Evolutionary conservation across 306 rosid genomes (phyloP), one percentile per base, ranked within the genome.

Genomic region (Trichosanthes truncata): DNA sequence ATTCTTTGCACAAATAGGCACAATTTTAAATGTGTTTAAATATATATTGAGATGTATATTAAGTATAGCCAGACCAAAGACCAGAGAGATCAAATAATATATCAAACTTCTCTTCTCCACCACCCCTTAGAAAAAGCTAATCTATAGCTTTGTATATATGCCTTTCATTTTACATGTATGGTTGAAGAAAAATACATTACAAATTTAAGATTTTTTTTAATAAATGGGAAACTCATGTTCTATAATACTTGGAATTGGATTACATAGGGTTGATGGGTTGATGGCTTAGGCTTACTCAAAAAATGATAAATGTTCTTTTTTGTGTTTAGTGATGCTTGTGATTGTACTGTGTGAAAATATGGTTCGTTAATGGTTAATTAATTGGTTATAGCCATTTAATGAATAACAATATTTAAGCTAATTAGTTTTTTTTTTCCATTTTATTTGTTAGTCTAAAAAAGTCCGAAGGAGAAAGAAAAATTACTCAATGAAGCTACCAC

Each of bases 181-280:
- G 33, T 69, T 23, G n/a, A 40, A 69, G 20, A 68, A 36, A 40
- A 36, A n/a, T 68, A 68, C 67, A 40, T 23, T 67, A 43, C 52
- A 69, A 21, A 53, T 18, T 23, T 63, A 80, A 63, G 15, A 6
- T 35, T 25, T 1, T 60, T 60, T 23, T 11, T 8, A 25, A 60
- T 26, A 79, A 81, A 80, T 80, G 83, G 76, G 81, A 87, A 88
- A 86, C 88, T 81, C 91, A 63, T 87, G 91, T 8, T 33, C 13
- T 55, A 10, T 12, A 48, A 45, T 9, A 56, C 62, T 20, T 56
- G 72, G 72, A 25, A 33, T 31, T 63, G 36, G 71, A 63, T 33
- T 12, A 41, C 51, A 35, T 36, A 21, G 26, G 35, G 65, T 10
- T 67, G 74, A 4, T 11, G 26, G 35, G 65, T 10, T 67, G 74